Evolutionary conservation across 2,329 filamentous ascomycete species (phyloP).

Genomic region (Exophiala oligosperma): DNA sequence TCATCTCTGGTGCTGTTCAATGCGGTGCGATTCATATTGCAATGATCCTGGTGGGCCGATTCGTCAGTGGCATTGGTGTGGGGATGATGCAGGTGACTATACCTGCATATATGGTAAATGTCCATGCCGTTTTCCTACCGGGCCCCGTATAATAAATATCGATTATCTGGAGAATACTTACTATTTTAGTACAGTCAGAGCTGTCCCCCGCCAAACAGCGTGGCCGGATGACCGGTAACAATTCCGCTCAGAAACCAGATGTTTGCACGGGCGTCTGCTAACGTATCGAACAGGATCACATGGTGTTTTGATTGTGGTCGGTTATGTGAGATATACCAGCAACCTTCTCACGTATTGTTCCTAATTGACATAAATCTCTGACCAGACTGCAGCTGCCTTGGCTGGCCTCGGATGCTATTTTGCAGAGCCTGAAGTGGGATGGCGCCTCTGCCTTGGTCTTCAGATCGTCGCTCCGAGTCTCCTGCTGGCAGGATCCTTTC

Average conservation of each 20-base stretch:
- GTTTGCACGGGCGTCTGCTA: too few species aligned
- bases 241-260: too few species aligned
- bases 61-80: slow-evolving; percentile 14
- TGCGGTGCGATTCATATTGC: slow-evolving; percentile 14
- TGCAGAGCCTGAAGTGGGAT: neutral
- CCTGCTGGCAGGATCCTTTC: slow-evolving; percentile 40
- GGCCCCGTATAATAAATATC: too few species aligned
- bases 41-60: slow-evolving; percentile 16
- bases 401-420: too few species aligned
- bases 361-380: neutral
- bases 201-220: slow-evolving; percentile 25
- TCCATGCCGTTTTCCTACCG: too few species aligned
- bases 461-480: slow-evolving; percentile 42
- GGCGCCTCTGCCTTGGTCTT: slow-evolving; percentile 29
- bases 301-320: neutral
- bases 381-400: too few species aligned
- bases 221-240: slow-evolving; percentile 33
- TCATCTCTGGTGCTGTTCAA: slow-evolving; percentile 9
- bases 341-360: neutral
- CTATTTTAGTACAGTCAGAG: neutral
- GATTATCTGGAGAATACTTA: too few species aligned
- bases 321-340: neutral
- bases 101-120: neutral
- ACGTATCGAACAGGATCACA: too few species aligned
- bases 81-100: slow-evolving; percentile 1